These are phyloP conservation scores for Trametes sanguinea DNA, from an alignment of 768 basidiomycete genomes.

Conservation along the genomic window DNA sequence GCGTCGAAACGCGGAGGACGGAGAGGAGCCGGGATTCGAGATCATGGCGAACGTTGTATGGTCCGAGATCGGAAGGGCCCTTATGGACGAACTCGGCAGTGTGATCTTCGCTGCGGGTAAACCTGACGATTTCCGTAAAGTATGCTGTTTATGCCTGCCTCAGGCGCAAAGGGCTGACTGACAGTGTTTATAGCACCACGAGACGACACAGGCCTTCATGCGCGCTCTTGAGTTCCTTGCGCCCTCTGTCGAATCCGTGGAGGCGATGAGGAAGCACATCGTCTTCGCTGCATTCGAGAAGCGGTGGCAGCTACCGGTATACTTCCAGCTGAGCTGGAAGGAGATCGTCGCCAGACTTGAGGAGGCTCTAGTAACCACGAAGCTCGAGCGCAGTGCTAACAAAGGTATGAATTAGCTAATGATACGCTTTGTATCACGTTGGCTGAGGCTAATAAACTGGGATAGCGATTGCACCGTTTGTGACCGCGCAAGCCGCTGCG, in stretches of 20 bases:
- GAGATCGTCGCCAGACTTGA: conserved; percentile 84
- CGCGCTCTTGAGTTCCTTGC: conserved; percentile 79
- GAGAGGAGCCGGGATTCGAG: conserved; percentile 55
- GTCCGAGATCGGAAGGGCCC: conserved; percentile 77
- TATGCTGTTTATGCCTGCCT: conserved; percentile 34
- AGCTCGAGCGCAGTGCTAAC: conserved; percentile 43
- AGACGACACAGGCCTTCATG: conserved; percentile 81
- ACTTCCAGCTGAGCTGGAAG: conserved; percentile 97
- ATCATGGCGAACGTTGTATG: conserved; percentile 89
- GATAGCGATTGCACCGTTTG: conserved; percentile 41
- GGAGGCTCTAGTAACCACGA: conserved; percentile 51
- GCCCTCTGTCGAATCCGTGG: conserved; percentile 70
- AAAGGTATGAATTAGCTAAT: conserved; percentile 39
- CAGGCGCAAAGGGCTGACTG: neutral
- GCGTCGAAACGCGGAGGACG: conserved; percentile 10
- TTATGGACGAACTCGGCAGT: conserved; percentile 83
- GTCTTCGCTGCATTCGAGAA: conserved; percentile 72
- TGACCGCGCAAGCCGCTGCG: conserved; percentile 64
- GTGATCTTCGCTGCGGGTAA: conserved; percentile 89
- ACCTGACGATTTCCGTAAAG: conserved; percentile 88
- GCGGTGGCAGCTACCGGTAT: conserved; percentile 95
- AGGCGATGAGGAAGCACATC: conserved; percentile 71
- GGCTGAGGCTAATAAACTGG: neutral
- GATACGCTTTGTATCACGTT: neutral
- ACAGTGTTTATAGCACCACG: conserved; percentile 64